Evolutionary conservation across 176 grass and related monocot species (phyloP), one percentile per base, ranked within the genome.

Genomic region (Dendrocalamus sinicus): DNA sequence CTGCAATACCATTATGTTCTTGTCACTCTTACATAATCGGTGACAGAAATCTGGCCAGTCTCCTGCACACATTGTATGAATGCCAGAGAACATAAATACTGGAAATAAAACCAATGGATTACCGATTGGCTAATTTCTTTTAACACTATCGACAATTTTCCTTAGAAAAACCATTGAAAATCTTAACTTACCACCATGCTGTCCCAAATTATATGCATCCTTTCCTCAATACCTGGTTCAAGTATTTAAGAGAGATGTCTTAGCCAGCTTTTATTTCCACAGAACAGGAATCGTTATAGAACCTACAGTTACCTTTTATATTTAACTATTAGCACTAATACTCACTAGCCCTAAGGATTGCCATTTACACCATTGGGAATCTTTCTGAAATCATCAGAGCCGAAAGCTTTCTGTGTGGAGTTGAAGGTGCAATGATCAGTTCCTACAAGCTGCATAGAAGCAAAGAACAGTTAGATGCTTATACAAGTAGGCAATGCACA

Each of bases 381-480:
- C 86, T 95, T 98, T 72, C 91, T 84, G 69, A 98, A 98, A 87
- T 96, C 91, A 88, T 98, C 88, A 54, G 66, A 81, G 55, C 96
- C 93, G 30, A 94, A 92, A 89, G 96, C 90, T 96, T 98, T 98
- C 62, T 98, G 93, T 54, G 93, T 98, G 45, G 92, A 91, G 89
- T 95, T 95, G 88, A 98, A 98, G 68, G 90, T 81, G 86, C 93
- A 95, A 72, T 98, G 96, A 87, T 98, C 96, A 76, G 96, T 98
- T 82, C 93, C 93, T 32, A 98, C 96, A 91, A 98, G 93, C 96
- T 98, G 88, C 76, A 89, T n/a, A 73, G 3, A 79, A 73, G 69
- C 73, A 77, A 83, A 73, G 6, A 46, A 13, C 26, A 70, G 20
- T 83, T 75, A 74, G 48, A 72, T 82, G 47, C 6, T 86, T 80